Conservation (phyloP, 768 basidiomycete species). For the Mycena polygramma region DNA sequence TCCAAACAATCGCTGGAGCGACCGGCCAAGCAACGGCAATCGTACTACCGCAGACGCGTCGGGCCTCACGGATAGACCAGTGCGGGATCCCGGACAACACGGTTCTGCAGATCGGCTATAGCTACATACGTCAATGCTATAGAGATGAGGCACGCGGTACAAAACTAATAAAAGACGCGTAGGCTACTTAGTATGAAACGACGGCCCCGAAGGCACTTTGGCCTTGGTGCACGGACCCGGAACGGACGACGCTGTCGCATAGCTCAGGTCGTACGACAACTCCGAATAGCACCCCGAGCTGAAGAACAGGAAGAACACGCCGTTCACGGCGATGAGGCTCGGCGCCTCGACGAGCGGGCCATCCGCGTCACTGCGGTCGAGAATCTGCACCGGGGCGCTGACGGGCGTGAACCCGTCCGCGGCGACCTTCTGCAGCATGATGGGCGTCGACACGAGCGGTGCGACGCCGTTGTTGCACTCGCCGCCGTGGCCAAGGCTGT, state of each 20-base stretch:
- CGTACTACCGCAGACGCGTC: no score
- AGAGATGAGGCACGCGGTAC: no score
- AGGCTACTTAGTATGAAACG: no score
- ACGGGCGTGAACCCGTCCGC: slow-evolving; percentile 42
- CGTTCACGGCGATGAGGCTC: slow-evolving; percentile 36
- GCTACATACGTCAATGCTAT: no score
- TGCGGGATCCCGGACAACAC: no score
- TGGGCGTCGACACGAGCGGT: slow-evolving; percentile 41
- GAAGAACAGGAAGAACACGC: slow-evolving; percentile 42
- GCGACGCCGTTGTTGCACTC: slow-evolving; percentile 42
- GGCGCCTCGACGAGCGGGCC: slow-evolving; percentile 49
- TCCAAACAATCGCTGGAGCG: no score
- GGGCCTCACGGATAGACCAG: no score
- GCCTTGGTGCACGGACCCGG: slow-evolving; percentile 49
- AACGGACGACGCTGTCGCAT: slow-evolving; percentile 44
- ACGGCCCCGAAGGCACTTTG: no score
- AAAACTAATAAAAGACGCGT: no score
- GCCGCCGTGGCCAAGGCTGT: slow-evolving; percentile 46
- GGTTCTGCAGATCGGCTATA: no score
- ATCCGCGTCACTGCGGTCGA: slow-evolving; percentile 42
- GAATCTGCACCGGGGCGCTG: slow-evolving; percentile 41
- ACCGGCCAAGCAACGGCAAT: no score
- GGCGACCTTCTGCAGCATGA: slow-evolving; percentile 46
- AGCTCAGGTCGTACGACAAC: slow-evolving; percentile 44
- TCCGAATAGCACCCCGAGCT: slow-evolving; percentile 45